These are phyloP conservation scores for Xylaria palmicola DNA, from an alignment of 495 filamentous ascomycete genomes.

Conservation along the genomic window DNA sequence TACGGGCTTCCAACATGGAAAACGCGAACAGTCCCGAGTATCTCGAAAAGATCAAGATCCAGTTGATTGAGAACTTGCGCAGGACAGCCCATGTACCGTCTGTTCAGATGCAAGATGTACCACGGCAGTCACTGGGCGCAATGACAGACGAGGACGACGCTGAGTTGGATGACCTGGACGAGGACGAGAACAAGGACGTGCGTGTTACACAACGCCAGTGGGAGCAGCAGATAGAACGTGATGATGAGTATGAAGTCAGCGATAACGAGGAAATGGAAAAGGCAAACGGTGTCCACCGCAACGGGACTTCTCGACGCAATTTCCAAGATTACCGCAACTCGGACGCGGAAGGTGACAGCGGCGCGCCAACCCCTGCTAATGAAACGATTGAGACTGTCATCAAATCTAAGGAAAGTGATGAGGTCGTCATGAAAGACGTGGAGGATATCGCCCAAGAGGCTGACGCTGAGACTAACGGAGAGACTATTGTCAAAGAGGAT, in stretches of 20 bases:
- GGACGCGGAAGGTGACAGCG: conserved; percentile 67
- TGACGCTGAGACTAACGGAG: conserved; percentile 18
- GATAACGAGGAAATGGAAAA: conserved; percentile 85
- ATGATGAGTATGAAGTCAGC: conserved; percentile 78
- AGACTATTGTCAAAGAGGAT: conserved; percentile 30
- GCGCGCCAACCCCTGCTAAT: conserved; percentile 56
- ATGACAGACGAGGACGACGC: conserved; percentile 81
- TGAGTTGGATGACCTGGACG: conserved; percentile 83
- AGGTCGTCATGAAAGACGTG: conserved; percentile 65
- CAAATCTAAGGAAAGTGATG: conserved; percentile 57
- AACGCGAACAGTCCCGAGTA: conserved; percentile 96
- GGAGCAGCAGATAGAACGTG: conserved; percentile 72
- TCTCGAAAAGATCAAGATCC: conserved; percentile 88
- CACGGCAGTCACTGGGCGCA: conserved; percentile 67
- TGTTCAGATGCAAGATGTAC: conserved; percentile 94
- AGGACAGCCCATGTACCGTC: conserved; percentile 86
- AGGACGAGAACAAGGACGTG: conserved; percentile 84
- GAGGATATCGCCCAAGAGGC: conserved; percentile 30
- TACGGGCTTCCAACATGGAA: conserved; percentile 97
- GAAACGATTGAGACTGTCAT: conserved; percentile 44
- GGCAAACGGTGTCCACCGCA: conserved; percentile 69
- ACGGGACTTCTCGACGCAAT: conserved; percentile 56
- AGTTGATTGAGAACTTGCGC: conserved; percentile 90
- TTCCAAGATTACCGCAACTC: conserved; percentile 72
- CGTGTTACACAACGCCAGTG: conserved; percentile 80